Evolutionary conservation across 2,329 filamentous ascomycete species (phyloP).

Genomic region (Lizonia empirigonia): DNA sequence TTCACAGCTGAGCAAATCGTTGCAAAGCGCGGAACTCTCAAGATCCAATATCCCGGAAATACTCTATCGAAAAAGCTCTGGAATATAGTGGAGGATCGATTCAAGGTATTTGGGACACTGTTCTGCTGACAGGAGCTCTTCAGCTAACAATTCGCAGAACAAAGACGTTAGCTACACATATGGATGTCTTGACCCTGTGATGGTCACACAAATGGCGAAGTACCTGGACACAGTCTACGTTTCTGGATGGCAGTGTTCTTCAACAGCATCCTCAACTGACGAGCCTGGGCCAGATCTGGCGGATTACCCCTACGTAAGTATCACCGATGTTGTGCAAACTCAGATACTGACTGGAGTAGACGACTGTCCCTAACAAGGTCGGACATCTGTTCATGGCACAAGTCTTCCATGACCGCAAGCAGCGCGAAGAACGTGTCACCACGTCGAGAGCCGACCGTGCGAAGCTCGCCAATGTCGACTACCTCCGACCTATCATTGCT

Average conservation of each 20-base stretch:
- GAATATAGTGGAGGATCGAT: conserved; percentile 84
- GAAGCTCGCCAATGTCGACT: conserved; percentile 82
- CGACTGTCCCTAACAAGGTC: conserved; percentile 98
- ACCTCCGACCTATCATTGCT: conserved; percentile 92
- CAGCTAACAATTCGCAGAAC: conserved; percentile 59
- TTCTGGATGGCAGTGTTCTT: conserved; percentile 98
- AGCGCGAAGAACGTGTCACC: conserved; percentile 89
- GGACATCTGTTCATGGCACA: conserved; percentile 97
- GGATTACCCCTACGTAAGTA: conserved; percentile 74
- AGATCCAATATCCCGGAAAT: conserved; percentile 91
- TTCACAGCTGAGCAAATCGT: conserved; percentile 98
- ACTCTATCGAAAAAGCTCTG: conserved; percentile 91
- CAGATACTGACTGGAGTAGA: conserved; percentile 59
- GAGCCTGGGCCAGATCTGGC: conserved; percentile 97
- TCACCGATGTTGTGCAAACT: no score
- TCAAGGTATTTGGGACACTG: conserved; percentile 63
- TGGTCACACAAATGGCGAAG: conserved; percentile 99
- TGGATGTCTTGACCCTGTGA: conserved; percentile 95
- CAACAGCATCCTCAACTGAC: conserved; percentile 90
- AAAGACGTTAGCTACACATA: conserved; percentile 92
- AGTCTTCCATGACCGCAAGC: conserved; percentile 99
- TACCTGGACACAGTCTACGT: conserved; percentile 99
- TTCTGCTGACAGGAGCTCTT: conserved; percentile 7
- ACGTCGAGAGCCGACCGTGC: conserved; percentile 73
- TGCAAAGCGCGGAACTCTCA: conserved; percentile 88